Evolutionary conservation across 225 moss, liverwort and hornwort genomes (phyloP).

Genomic region (Marchantia paleacea): DNA sequence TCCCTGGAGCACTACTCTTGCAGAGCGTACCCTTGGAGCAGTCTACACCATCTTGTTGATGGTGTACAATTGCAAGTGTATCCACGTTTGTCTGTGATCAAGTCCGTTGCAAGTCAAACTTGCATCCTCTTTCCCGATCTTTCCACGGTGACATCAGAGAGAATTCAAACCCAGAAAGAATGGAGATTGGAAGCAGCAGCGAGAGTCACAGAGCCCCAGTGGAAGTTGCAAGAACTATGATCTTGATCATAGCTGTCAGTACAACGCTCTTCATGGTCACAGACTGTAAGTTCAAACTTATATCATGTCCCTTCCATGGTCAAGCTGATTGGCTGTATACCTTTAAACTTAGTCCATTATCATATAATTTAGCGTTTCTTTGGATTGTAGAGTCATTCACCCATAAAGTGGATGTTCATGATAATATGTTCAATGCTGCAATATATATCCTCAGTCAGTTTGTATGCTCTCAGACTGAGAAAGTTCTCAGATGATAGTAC

Average conservation of each 20-base stretch:
- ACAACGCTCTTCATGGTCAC: slow-evolving; percentile 18
- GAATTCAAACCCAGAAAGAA: background rate
- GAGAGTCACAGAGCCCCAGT: background rate
- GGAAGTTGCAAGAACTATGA: slow-evolving; percentile 18
- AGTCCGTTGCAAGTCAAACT: background rate
- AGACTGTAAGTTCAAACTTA: slow-evolving; percentile 5
- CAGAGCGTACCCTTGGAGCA: background rate
- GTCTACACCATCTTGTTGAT: background rate
- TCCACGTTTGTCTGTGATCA: background rate
- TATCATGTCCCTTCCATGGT: background rate
- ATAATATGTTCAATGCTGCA: no score
- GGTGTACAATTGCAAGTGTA: background rate
- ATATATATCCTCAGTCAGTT: no score
- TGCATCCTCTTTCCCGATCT: background rate
- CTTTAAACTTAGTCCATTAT: no score
- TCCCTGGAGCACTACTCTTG: slow-evolving; percentile 5
- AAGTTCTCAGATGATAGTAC: no score
- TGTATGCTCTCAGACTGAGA: no score
- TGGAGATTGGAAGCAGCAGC: slow-evolving; percentile 15
- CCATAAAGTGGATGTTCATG: no score
- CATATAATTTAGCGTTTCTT: no score
- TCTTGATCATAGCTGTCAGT: slow-evolving; percentile 14
- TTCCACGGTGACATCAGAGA: background rate
- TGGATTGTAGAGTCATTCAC: no score
- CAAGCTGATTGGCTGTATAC: no score